Evolutionary conservation across 495 filamentous ascomycete species (phyloP), one percentile per base, ranked within the genome.

Genomic region (Trypethelium eluteriae): DNA sequence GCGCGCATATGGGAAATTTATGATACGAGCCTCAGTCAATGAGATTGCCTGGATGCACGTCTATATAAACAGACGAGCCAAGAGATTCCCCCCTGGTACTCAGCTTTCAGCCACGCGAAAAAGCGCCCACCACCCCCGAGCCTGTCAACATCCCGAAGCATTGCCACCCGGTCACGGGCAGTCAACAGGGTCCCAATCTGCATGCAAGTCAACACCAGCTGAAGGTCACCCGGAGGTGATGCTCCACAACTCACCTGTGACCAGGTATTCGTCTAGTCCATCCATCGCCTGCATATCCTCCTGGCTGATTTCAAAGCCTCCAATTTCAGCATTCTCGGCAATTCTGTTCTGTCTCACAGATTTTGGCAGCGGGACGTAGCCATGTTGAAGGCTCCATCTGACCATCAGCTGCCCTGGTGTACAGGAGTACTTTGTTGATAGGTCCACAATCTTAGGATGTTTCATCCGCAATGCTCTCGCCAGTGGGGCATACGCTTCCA

Each of bases 361-460:
- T 81, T 93, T 93, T 25, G 89, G 89, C 68, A 93, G 77, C 47
- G 87, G 83, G 11, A 92, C 85, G 78, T 86, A 89, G 32, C 81
- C 85, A 70, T 92, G 85, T 77, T 92, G 89, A 67, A 88, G 71
- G 68, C 84, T 85, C 87, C 87, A 88, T 36, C 85, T 76, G 18
- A 90, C 74, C 72, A 90, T 72, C 39, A 90, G 72, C 73, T 89
- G 87, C 36, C 82, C 86, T 2, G 83, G 79, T 0, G 82, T 84
- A 68, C 83, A 85, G 2, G 65, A 66, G 68, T 89, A 88, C 72
- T 86, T 87, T 65, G 77, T 76, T 0, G 83, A 74, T 18, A 89
- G 69, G 41, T 74, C 73, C 14, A 75, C 68, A 63, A 89, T 78
- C 0, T 69, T 78, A 0, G 80, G 78, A 64, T 88, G 76, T 10